These are phyloP conservation scores for Wakefieldia striispora DNA, from an alignment of 768 basidiomycete species.

Conservation along the genomic window DNA sequence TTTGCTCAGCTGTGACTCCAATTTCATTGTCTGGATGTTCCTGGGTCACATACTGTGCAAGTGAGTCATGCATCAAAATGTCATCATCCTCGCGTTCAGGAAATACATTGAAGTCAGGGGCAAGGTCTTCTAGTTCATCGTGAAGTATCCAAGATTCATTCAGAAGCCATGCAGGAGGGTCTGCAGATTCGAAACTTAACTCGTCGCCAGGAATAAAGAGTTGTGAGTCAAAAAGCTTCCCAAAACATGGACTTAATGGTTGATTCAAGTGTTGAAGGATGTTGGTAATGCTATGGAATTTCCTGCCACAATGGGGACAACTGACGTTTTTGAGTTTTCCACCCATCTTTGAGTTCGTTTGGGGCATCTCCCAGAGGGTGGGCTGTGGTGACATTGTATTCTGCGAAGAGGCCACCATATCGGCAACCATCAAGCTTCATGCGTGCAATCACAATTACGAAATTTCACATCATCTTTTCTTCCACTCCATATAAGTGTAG, in stretches of 20 bases:
- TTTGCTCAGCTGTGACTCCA: background rate
- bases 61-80: background rate
- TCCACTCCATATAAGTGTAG: no score
- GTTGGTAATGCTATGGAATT: background rate
- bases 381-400: no score
- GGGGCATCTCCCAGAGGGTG: background rate
- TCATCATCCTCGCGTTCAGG: no score
- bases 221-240: background rate
- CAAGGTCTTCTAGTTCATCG: no score
- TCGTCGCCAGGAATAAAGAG: background rate
- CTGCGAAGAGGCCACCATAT: no score
- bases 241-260: background rate
- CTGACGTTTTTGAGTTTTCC: background rate
- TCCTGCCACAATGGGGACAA: background rate
- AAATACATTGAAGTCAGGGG: no score
- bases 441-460: no score
- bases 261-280: background rate
- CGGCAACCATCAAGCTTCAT: no score
- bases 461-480: no score
- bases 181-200: background rate
- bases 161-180: background rate
- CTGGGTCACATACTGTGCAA: no score
- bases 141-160: no score
- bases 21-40: no score
- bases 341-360: background rate